Percentiles rank a stretch among this genome's conserved stretches.
Conservation (phyloP, 1,284 basidiomycete species). For the Moesziomyces globuligerus region DNA sequence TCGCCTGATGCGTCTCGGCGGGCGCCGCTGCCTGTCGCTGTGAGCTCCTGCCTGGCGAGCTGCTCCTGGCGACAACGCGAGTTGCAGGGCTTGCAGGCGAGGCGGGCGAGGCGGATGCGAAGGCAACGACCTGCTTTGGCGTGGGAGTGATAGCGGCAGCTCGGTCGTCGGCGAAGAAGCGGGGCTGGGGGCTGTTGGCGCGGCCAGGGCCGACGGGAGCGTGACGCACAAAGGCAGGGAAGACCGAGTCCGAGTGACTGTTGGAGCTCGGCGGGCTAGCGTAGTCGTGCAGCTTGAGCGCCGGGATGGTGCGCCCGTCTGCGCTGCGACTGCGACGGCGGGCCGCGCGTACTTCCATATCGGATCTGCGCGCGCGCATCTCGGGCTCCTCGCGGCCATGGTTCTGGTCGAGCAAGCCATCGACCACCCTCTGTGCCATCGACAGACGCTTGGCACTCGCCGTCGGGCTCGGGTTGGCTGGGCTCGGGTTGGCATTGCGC, state of each 20-base stretch:
- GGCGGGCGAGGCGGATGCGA: conserved; percentile 8
- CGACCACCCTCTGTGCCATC: conserved; percentile 47
- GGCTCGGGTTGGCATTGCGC: background rate
- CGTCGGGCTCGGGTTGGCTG: conserved; percentile 1
- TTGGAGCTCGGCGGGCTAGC: conserved; percentile 40
- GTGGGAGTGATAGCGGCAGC: conserved; percentile 22
- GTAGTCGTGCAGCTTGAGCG: conserved; percentile 19
- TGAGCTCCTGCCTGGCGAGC: conserved; percentile 18
- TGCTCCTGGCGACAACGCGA: background rate
- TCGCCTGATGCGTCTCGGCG: conserved; percentile 43
- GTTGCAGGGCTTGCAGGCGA: conserved; percentile 7
- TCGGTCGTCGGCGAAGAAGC: conserved; percentile 24
- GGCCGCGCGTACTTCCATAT: conserved; percentile 25
- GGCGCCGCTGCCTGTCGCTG: conserved; percentile 22
- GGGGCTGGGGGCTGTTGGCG: conserved; percentile 31
- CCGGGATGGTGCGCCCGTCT: conserved; percentile 22
- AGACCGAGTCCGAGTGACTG: conserved; percentile 42
- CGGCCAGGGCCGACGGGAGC: conserved; percentile 20
- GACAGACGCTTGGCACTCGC: conserved; percentile 29
- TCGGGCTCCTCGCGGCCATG: conserved; percentile 52
- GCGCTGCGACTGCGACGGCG: conserved; percentile 48
- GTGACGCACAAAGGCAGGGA: conserved; percentile 47
- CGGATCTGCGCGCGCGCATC: conserved; percentile 31
- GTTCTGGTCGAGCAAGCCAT: conserved; percentile 40
- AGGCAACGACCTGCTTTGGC: conserved; percentile 9